Evolutionary conservation across 129 eudicot genomes (phyloP).

Genomic region (Oenanthe sinensis): DNA sequence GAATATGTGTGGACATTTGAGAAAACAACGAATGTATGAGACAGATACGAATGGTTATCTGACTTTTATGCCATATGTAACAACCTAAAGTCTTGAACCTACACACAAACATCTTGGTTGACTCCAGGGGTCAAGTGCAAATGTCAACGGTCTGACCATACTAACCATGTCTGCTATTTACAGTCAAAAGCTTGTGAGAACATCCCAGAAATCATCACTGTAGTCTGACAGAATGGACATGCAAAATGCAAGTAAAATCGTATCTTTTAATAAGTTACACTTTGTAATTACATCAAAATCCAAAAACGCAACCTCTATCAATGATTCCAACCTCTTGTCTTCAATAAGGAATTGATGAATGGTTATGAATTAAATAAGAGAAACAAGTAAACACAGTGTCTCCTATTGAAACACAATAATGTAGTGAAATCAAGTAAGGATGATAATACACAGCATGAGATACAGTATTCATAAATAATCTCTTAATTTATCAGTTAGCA

Average conservation of each 20-base stretch:
- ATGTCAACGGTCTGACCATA: neutral
- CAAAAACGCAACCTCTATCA: neutral
- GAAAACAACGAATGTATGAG: neutral
- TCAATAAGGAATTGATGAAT: neutral
- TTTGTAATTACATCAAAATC: neutral
- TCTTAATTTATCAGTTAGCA: neutral
- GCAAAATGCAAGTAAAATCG: neutral
- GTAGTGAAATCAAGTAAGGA: neutral
- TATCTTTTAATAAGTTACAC: neutral
- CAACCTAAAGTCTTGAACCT: neutral
- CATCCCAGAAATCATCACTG: neutral
- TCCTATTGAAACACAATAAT: neutral
- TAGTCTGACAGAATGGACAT: neutral
- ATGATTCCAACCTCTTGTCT: neutral
- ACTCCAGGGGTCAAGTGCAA: neutral
- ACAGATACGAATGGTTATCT: neutral
- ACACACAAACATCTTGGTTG: neutral
- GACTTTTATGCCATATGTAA: neutral
- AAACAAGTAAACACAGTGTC: neutral
- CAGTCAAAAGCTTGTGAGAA: neutral
- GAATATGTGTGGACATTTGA: neutral
- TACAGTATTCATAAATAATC: neutral
- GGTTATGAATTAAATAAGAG: neutral
- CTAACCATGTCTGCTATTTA: neutral
- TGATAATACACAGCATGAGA: neutral